These are phyloP conservation scores for Bacterosira constricta DNA, from an alignment of 108 stramenopile species.

Conservation along the genomic window DNA sequence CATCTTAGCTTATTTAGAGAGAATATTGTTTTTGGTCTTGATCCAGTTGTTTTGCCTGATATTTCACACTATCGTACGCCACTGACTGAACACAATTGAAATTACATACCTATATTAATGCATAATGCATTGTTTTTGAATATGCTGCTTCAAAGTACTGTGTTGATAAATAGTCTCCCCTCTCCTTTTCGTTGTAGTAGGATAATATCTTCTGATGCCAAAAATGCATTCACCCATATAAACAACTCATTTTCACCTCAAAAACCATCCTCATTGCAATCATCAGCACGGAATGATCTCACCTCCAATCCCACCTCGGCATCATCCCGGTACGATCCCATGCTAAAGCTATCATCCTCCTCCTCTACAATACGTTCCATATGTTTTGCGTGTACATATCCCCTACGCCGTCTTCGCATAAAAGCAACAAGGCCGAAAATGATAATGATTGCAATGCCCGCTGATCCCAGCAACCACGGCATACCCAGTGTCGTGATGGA, in stretches of 20 bases:
- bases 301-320: background rate
- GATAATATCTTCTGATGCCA: background rate
- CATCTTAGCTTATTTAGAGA: too few species aligned
- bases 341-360: background rate
- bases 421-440: background rate
- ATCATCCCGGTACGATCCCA: slow-evolving; percentile 4
- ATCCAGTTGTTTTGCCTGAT: too few species aligned
- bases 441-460: background rate
- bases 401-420: slow-evolving; percentile 4
- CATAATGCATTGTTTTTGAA: background rate
- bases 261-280: too few species aligned
- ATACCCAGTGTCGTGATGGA: background rate
- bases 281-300: too few species aligned
- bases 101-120: too few species aligned
- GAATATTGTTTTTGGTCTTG: too few species aligned
- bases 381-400: background rate
- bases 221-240: background rate
- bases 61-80: too few species aligned
- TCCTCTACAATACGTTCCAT: background rate
- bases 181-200: background rate
- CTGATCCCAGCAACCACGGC: background rate
- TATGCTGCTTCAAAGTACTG: background rate
- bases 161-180: background rate
- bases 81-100: too few species aligned
- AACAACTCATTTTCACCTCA: background rate